Evolutionary conservation across 495 filamentous ascomycete species (phyloP).

Genomic region (Eremomyces bilateralis): DNA sequence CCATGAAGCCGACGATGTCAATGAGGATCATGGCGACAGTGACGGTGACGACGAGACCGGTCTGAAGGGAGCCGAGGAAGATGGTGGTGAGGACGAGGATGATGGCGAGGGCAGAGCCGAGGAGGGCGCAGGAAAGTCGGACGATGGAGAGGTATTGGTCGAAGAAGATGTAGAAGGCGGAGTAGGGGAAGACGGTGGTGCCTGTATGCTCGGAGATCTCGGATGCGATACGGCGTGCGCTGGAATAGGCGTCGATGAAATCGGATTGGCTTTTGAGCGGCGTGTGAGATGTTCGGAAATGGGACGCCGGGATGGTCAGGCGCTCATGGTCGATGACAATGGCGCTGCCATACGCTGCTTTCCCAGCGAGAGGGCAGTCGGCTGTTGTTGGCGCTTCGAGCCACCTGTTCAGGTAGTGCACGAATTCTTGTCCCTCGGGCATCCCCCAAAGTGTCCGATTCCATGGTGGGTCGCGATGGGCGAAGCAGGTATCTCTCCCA

Average conservation of each 20-base stretch:
- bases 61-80: conserved; percentile 66
- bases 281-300: conserved; percentile 80
- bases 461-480: conserved; percentile 52
- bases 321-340: conserved; percentile 51
- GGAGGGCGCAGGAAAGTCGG: neutral
- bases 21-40: conserved; percentile 83
- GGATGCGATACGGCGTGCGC: conserved; percentile 72
- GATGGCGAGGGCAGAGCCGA: conserved; percentile 18
- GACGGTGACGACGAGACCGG: conserved; percentile 56
- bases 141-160: neutral
- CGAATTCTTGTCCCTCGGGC: conserved; percentile 80
- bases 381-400: conserved; percentile 55
- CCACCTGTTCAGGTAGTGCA: conserved; percentile 67
- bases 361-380: conserved; percentile 68
- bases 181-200: conserved; percentile 79
- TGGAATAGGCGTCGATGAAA: conserved; percentile 75
- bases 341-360: conserved; percentile 69
- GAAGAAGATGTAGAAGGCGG: conserved; percentile 69
- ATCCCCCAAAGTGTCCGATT: conserved; percentile 74
- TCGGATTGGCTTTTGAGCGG: conserved; percentile 75
- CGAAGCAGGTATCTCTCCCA: conserved; percentile 57
- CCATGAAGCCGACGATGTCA: conserved; percentile 93
- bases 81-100: conserved; percentile 23
- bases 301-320: conserved; percentile 49
- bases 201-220: conserved; percentile 43